These are phyloP conservation scores for Andrographis paniculata DNA, from an alignment of 305 asterid genomes.

Conservation along the genomic window DNA sequence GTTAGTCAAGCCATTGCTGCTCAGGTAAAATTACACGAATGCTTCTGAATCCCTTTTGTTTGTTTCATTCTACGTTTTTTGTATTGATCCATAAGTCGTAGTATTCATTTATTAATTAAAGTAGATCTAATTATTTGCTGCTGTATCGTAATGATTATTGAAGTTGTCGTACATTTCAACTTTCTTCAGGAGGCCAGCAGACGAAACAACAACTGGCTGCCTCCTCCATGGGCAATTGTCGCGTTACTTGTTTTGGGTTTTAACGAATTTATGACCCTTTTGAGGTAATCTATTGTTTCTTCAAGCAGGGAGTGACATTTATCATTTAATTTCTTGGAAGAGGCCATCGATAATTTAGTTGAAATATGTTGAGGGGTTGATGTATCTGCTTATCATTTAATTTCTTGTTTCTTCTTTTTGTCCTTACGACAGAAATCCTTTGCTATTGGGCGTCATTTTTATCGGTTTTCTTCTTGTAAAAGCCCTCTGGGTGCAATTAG, in stretches of 20 bases:
- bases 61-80: too few relatives aligned
- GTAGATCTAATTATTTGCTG: too few relatives aligned
- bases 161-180: slow-evolving; percentile 13
- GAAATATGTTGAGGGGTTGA: too few relatives aligned
- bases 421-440: slow-evolving; percentile 81
- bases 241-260: slow-evolving; percentile 84
- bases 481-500: slow-evolving; percentile 99
- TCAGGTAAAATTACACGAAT: slow-evolving; percentile 46
- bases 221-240: slow-evolving; percentile 97
- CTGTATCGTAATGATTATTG: too few relatives aligned
- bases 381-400: too few relatives aligned
- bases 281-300: too few relatives aligned
- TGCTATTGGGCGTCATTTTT: slow-evolving; percentile 73
- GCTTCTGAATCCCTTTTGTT: slow-evolving; percentile 5
- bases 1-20: slow-evolving; percentile 96
- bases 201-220: slow-evolving; percentile 92
- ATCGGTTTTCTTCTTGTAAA: slow-evolving; percentile 59
- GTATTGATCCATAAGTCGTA: too few relatives aligned
- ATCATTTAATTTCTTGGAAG: too few relatives aligned
- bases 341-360: too few relatives aligned
- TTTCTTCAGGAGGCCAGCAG: slow-evolving; percentile 90
- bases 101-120: too few relatives aligned
- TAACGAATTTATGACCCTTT: slow-evolving; percentile 96
- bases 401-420: too few relatives aligned
- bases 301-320: too few relatives aligned